These are phyloP conservation scores for Ochromonas danica DNA, from an alignment of 108 stramenopile genomes.

Conservation along the genomic window DNA sequence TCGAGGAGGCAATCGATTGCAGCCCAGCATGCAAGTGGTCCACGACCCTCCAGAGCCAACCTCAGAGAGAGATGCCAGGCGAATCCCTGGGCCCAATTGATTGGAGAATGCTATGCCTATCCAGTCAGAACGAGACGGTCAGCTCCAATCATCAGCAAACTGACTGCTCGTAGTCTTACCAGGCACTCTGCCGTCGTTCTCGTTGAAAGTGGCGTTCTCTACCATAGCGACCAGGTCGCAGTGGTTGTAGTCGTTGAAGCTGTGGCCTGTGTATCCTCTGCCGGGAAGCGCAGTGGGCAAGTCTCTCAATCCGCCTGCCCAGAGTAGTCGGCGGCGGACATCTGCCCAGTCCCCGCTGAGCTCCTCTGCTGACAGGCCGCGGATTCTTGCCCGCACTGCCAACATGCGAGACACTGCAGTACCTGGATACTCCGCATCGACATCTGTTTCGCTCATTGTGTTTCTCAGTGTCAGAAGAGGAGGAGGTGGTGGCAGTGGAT, in stretches of 20 bases:
- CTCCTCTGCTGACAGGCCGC: conserved; percentile 49
- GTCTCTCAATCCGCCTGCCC: conserved; percentile 82
- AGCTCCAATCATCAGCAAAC: neutral
- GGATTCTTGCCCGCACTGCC: conserved; percentile 65
- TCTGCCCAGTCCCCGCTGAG: conserved; percentile 69
- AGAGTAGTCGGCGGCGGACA: conserved; percentile 71
- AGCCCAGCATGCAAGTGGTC: conserved; percentile 78
- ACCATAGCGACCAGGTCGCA: conserved; percentile 81
- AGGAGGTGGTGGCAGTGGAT: too few species aligned
- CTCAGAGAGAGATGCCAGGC: conserved; percentile 71
- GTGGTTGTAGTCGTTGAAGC: conserved; percentile 85
- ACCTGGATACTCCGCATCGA: conserved; percentile 35
- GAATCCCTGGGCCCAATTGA: conserved; percentile 71
- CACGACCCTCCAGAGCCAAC: conserved; percentile 80
- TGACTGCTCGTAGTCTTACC: conserved; percentile 8
- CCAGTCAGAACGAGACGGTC: neutral
- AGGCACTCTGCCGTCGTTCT: conserved; percentile 74
- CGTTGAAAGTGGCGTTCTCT: conserved; percentile 65
- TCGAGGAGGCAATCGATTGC: conserved; percentile 60
- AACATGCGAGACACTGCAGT: conserved; percentile 34
- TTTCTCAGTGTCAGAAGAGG: too few species aligned
- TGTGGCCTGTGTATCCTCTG: conserved; percentile 82
- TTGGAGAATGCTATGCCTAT: conserved; percentile 73
- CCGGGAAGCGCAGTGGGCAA: conserved; percentile 69
- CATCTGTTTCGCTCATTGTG: neutral